Evolutionary conservation across 2,329 filamentous ascomycete genomes (phyloP).

Genomic region (Hypocreales sp.): DNA sequence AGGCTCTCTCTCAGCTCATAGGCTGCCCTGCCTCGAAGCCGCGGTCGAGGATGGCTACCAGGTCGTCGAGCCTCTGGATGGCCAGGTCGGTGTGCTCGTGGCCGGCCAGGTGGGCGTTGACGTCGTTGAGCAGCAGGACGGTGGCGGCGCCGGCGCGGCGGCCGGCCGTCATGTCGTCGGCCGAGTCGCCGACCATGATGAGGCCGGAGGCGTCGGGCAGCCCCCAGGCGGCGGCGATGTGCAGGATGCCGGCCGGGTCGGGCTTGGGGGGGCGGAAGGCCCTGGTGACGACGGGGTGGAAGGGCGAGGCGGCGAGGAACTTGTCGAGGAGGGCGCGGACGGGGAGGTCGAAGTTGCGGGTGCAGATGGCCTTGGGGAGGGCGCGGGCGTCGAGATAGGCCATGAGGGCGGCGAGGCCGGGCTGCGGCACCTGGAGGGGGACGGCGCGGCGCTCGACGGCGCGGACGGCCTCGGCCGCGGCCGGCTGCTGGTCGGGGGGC

Average conservation of each 20-base stretch:
- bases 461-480: slow-evolving; percentile 59
- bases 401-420: slow-evolving; percentile 67
- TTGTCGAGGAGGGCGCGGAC: slow-evolving; percentile 60
- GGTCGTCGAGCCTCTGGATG: slow-evolving; percentile 56
- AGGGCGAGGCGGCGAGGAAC: slow-evolving; percentile 53
- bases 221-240: slow-evolving; percentile 68
- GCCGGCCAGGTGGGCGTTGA: slow-evolving; percentile 52
- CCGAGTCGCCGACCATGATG: slow-evolving; percentile 61
- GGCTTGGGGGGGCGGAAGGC: slow-evolving; percentile 78
- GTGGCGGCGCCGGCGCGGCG: slow-evolving; percentile 73
- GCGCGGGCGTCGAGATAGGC: slow-evolving; percentile 54
- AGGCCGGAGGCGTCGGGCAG: slow-evolving; percentile 34
- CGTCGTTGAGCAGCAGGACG: slow-evolving; percentile 74
- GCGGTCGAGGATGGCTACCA: slow-evolving; percentile 58
- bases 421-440: slow-evolving; percentile 64
- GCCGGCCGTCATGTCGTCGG: slow-evolving; percentile 89
- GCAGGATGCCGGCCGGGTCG: slow-evolving; percentile 71
- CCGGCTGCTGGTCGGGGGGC: slow-evolving; percentile 39
- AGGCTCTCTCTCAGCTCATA: no score
- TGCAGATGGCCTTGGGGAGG: slow-evolving; percentile 75
- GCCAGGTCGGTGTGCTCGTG: slow-evolving; percentile 67
- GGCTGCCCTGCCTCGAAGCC: slow-evolving; percentile 55
- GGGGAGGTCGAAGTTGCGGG: slow-evolving; percentile 78
- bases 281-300: slow-evolving; percentile 69
- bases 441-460: slow-evolving; percentile 71